Base-by-base conservation (phyloP, 148 eudicot species). In the Drosera capensis region DNA sequence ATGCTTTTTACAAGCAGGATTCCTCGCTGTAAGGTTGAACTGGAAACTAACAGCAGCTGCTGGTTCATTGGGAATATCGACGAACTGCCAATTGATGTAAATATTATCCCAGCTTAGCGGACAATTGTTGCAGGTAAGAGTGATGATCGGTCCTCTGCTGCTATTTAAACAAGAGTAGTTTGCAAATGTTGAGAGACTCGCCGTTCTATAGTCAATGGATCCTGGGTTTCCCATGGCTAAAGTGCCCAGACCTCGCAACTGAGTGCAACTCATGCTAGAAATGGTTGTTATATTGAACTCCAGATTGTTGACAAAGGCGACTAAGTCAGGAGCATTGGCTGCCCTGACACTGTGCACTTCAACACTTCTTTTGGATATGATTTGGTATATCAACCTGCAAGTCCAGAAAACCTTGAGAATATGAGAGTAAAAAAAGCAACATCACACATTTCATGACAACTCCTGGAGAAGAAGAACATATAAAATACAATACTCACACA, bases 291-390 rank as follows among this genome's bases (percentile, higher is more conserved):
- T 78, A 56, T 80, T 90, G 67, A 90, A 84, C 62, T 75, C 84
- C 55, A 90, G 46, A 55, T 90, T 95, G 55, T 90, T 90, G 44
- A 46, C 35, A 28, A 84, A 90, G 37, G 82, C 59, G 3, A 65
- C 75, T 53, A 90, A 71, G 54, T 90, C 97, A 31, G 82, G 87
- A 34, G 75, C 84, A 54, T 78, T 84, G 56, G 93, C 62, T 39
- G 97, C 93, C 55, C 79, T 71, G 15, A 90, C 54, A 56, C 74
- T 80, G 41, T 80, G 95, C 69, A 80, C 77, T 71, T 90, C 97
- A n/a, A 84, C 49, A n/a, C 52, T 57, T 68, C 95, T 73, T 60
- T 65, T 71, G 13, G 87, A 72, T 57, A 90, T 74, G 36, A 69
- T 61, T 46, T 90, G 93, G 65, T 78, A 90, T 40, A 90, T 62